phyloP scores from a whole-genome alignment of 2,329 filamentous ascomycete genomes.

The Drechslerella dactyloides region DNA sequence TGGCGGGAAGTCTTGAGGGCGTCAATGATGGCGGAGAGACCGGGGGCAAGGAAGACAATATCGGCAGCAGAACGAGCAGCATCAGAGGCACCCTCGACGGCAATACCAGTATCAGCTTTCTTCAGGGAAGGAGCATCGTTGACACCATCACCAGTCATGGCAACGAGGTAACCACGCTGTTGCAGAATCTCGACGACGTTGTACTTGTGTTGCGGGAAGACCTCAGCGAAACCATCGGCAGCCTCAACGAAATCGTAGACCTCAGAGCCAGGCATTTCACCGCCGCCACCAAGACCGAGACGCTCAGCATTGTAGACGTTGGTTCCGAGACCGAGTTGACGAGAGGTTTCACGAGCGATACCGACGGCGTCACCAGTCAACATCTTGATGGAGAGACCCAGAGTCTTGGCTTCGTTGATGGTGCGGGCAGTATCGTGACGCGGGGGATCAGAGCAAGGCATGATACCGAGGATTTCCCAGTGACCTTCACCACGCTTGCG shows the following conservation, averaged over 20 bases:
- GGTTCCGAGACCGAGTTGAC: constrained; percentile 87
- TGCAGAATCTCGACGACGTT: constrained; percentile 92
- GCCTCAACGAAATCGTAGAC: constrained; percentile 95
- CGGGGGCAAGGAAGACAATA: constrained; percentile 90
- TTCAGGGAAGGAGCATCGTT: constrained; percentile 92
- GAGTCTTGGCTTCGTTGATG: constrained; percentile 84
- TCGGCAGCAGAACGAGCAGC: constrained; percentile 89
- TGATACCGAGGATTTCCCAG: constrained; percentile 93
- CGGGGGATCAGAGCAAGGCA: constrained; percentile 91
- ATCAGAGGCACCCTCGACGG: constrained; percentile 88
- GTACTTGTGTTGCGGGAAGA: constrained; percentile 95
- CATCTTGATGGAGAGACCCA: constrained; percentile 94
- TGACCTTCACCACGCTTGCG: constrained; percentile 80
- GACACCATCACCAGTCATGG: constrained; percentile 96
- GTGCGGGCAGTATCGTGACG: constrained; percentile 89
- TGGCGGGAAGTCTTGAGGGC: constrained; percentile 90
- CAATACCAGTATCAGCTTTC: constrained; percentile 96
- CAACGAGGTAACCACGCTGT: constrained; percentile 89
- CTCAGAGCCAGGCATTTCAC: constrained; percentile 91
- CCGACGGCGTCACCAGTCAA: constrained; percentile 92
- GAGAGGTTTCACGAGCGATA: constrained; percentile 89
- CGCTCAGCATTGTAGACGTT: constrained; percentile 94
- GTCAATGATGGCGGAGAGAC: constrained; percentile 90
- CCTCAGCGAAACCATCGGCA: constrained; percentile 92
- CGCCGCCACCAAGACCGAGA: constrained; percentile 85